These are phyloP conservation scores for Barnettozyma californica DNA, from an alignment of 805 yeast species.

Conservation along the genomic window DNA sequence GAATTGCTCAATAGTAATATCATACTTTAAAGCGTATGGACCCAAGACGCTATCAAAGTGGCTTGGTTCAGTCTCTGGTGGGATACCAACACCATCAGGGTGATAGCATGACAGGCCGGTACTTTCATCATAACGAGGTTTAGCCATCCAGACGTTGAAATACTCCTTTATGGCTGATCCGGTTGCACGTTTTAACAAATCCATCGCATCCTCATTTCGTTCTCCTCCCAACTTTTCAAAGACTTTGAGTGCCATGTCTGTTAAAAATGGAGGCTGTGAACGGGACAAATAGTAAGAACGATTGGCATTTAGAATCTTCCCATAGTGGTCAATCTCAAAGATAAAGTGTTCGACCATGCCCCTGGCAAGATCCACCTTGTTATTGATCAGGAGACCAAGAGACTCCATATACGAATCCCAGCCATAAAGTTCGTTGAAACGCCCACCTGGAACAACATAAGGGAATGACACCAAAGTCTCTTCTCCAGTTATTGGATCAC, in stretches of 20 bases:
- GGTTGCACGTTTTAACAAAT: conserved; percentile 59
- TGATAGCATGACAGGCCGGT: conserved; percentile 87
- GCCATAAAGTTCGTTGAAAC: conserved; percentile 94
- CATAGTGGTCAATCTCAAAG: conserved; percentile 85
- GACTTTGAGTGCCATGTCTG: conserved; percentile 81
- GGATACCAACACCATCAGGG: conserved; percentile 89
- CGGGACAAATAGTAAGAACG: conserved; percentile 86
- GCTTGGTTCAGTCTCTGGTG: conserved; percentile 91
- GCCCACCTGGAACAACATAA: conserved; percentile 94
- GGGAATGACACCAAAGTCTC: conserved; percentile 60
- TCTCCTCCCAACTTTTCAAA: conserved; percentile 53
- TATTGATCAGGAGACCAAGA: conserved; percentile 69
- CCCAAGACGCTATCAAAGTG: conserved; percentile 72
- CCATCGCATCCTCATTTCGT: conserved; percentile 43
- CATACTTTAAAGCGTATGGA: conserved; percentile 64
- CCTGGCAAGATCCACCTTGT: conserved; percentile 62
- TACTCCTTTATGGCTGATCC: conserved; percentile 86
- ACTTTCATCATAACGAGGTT: conserved; percentile 65
- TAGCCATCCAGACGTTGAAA: conserved; percentile 66
- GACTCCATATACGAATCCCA: conserved; percentile 97
- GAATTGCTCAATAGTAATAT: conserved; percentile 54
- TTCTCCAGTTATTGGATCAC: conserved; percentile 48
- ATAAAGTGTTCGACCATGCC: conserved; percentile 92
- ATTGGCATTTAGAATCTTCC: conserved; percentile 91
- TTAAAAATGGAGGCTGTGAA: conserved; percentile 94